Base-by-base conservation (phyloP, 495 filamentous ascomycete species). In the Tuber melanosporum region DNA sequence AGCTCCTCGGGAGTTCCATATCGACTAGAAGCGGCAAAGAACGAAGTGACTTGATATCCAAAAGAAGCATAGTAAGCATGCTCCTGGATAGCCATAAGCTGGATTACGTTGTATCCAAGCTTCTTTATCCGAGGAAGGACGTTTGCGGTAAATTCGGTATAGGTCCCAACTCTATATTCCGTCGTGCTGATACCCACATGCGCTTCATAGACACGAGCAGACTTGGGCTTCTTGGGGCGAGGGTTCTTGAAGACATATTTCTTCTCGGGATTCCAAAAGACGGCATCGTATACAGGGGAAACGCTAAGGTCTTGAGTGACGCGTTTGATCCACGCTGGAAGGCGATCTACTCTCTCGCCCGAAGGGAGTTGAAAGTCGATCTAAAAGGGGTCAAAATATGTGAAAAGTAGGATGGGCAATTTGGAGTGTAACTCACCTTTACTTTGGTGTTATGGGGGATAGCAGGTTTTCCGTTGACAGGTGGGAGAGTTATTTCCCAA, bases 61-160 rank as follows among this genome's bases (percentile, higher is more conserved):
- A 99, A 99, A 81, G 95, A 98, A 78, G 95, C 95, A 85, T 99
- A 99, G 87, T 99, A 99, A 43, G 95, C 95, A 86, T 99, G 95
- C 84, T 99, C 95, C 93, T 98, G 98, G 81, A 99, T 88, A 62
- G 95, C 95, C 95, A 99, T 99, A 79, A 99, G 87, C 85, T 99
- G 95, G 80, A 99, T 98, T 62, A 94, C 92, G 86, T 99, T 98
- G 86, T 99, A 99, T 74, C 95, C 95, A 74, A 98, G 87, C 81
- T 89, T 87, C 82, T 94, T 91, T 86, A 99, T 98, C 77, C 95
- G 91, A 14, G 94, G 94, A 12, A 99, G 89, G 89, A 95, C 92
- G 84, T 92, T 92, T 81, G 90, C 88, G 22, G 96, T 98, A 85
- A 99, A 99, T 85, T 99, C 93, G 84, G 97, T 97, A 88, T 97